phyloP scores from a whole-genome alignment of 2,329 filamentous ascomycete genomes.

The Neopestalotiopsis sp. region DNA sequence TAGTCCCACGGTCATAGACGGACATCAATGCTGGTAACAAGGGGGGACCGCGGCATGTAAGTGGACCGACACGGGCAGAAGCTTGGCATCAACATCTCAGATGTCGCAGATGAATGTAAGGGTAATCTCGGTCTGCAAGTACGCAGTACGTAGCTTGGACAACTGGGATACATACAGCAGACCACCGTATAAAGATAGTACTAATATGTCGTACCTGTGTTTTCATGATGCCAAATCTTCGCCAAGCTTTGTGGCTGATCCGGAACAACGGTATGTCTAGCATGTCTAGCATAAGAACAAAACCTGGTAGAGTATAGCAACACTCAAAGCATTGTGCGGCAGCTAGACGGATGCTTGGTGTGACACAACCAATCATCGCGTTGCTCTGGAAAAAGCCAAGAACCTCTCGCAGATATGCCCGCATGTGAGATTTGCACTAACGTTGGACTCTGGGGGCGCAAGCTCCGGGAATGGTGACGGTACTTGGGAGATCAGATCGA shows the following conservation, averaged over 20 bases:
- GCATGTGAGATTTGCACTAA: neutral
- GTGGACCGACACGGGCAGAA: constrained; percentile 3
- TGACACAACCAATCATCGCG: neutral
- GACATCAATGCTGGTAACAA: neutral
- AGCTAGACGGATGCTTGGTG: neutral
- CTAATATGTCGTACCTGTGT: neutral
- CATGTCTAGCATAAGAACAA: neutral
- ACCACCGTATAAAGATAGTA: neutral
- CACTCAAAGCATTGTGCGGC: neutral
- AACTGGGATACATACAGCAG: neutral
- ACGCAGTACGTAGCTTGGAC: neutral
- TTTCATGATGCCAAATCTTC: neutral
- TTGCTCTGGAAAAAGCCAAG: neutral
- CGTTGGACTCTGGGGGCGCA: neutral
- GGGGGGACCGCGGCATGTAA: neutral
- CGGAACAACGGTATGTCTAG: neutral
- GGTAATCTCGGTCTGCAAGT: neutral
- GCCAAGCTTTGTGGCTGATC: neutral
- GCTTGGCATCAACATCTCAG: neutral
- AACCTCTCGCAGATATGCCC: neutral
- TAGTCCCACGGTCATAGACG: neutral
- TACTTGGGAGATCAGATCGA: neutral
- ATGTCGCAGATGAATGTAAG: constrained; percentile 1
- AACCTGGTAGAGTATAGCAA: neutral
- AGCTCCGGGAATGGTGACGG: neutral